Conservation (phyloP, 2,329 filamentous ascomycete species). For the Harringtonia aguacate region DNA sequence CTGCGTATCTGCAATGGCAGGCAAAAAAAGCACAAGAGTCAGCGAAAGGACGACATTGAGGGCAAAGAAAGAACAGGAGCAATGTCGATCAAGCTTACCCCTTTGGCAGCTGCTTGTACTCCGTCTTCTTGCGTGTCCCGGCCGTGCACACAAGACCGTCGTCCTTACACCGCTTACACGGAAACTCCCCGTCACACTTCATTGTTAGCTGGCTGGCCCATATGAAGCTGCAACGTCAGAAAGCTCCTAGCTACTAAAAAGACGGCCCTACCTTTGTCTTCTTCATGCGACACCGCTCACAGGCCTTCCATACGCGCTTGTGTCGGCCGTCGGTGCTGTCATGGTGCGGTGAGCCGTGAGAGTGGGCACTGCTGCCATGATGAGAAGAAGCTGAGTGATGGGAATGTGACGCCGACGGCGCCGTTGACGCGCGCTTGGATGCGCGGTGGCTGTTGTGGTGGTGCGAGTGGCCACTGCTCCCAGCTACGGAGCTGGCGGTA, state of each 20-base stretch:
- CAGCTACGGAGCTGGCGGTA: background rate
- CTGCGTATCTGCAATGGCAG: constrained; percentile 40
- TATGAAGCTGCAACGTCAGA: background rate
- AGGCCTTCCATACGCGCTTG: constrained; percentile 58
- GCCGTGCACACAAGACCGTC: constrained; percentile 54
- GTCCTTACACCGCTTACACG: constrained; percentile 56
- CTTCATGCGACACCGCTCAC: constrained; percentile 57
- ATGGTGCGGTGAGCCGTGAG: constrained; percentile 24
- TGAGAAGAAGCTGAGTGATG: constrained; percentile 11
- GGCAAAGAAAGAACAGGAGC: too few species aligned
- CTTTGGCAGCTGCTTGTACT: constrained; percentile 54
- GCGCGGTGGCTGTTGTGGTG: constrained; percentile 28
- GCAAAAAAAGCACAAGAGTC: too few species aligned
- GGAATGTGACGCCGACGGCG: constrained; percentile 19
- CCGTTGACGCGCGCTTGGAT: constrained; percentile 32
- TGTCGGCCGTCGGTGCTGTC: constrained; percentile 41
- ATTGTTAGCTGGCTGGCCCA: background rate
- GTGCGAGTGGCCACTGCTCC: constrained; percentile 4
- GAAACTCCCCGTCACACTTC: constrained; percentile 55
- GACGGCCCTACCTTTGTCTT: constrained; percentile 56
- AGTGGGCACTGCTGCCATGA: constrained; percentile 7
- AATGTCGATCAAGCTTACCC: constrained; percentile 45
- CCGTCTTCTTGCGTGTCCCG: constrained; percentile 55
- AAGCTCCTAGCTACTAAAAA: background rate
- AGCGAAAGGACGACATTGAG: too few species aligned